Percentiles rank a stretch among this genome's conserved stretches.
Conservation (phyloP, 2,329 filamentous ascomycete genomes). For the Beauveria australis region DNA sequence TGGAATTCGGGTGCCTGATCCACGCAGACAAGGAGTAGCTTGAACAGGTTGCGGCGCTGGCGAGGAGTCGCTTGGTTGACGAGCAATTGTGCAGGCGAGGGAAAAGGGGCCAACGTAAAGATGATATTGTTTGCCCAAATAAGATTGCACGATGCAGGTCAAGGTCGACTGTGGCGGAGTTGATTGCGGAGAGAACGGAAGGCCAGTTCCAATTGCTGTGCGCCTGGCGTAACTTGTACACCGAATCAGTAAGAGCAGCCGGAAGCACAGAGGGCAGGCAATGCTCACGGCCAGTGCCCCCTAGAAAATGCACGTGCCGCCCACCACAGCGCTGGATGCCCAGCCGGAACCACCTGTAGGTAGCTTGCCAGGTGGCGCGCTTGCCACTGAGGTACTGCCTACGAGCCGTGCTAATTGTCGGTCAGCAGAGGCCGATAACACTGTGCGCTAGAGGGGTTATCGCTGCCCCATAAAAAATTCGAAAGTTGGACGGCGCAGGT, state of each 20-base stretch:
- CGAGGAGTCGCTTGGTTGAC: neutral
- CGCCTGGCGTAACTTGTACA: neutral
- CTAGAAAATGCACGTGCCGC: conserved; percentile 4
- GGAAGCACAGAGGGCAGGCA: neutral
- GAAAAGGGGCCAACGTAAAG: conserved; percentile 16
- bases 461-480: conserved; percentile 7
- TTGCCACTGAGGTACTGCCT: neutral
- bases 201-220: neutral
- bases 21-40: conserved; percentile 8
- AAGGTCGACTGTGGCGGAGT: conserved; percentile 5
- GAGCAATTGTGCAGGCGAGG: neutral
- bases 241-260: conserved; percentile 8
- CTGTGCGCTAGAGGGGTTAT: conserved; percentile 11
- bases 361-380: neutral
- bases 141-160: conserved; percentile 12
- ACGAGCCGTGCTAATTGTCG: conserved; percentile 4
- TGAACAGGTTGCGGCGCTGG: conserved; percentile 3
- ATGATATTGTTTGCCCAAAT: conserved; percentile 18
- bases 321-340: neutral
- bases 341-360: neutral
- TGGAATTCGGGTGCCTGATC: conserved; percentile 21
- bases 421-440: neutral
- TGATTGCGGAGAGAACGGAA: conserved; percentile 8
- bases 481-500: neutral
- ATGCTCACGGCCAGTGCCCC: neutral